Base-by-base conservation (phyloP, 2,329 filamentous ascomycete species). In the Alternaria viburni region DNA sequence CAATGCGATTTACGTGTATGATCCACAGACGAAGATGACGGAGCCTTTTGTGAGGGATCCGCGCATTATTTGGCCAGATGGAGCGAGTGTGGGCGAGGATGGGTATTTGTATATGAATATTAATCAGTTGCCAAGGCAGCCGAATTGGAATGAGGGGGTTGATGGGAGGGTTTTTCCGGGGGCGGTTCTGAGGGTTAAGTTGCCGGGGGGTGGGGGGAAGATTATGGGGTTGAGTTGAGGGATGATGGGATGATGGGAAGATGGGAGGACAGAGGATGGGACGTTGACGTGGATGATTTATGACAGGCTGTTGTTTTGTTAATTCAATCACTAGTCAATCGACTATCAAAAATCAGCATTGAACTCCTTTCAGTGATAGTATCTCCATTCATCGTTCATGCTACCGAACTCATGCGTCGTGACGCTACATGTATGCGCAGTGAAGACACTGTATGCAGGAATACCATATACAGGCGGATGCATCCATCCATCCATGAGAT, bases 1-100 rank as follows among this genome's bases (percentile, higher is more conserved):
- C 12, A 85, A 86, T 62, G 80, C 83, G 0, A 79, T 86, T 9
- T 71, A 51, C 74, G 74, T 80, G 17, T 86, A 81, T n/a, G 45
- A 69, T 13, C 66, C 69, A 1, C 69, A 79, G 80, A 82, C 82
- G 65, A 81, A 81, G 5, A 82, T 79, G 1, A 79, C 81, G 5
- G 62, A 74, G 41, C 74, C 79, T 0, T 86, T 83, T 59, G 79
- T 86, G 11, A 68, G 84, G 15, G 83, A 84, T 61, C 78, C 81
- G 19, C 67, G 81, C 21, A 80, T 85, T 26, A 82, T 83, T 11
- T 86, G 84, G 83, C 78, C 82, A 0, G 84, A 86, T 72, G 84
- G 82, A 0, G 76, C 68, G 47, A 67, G 58, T 30, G 56, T 74
- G 2, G 69, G 59, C 2, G 61, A 64, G 19, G 71, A 74, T 64